Base-by-base conservation (phyloP, 2,329 filamentous ascomycete genomes). In the Colletotrichum noveboracense region DNA sequence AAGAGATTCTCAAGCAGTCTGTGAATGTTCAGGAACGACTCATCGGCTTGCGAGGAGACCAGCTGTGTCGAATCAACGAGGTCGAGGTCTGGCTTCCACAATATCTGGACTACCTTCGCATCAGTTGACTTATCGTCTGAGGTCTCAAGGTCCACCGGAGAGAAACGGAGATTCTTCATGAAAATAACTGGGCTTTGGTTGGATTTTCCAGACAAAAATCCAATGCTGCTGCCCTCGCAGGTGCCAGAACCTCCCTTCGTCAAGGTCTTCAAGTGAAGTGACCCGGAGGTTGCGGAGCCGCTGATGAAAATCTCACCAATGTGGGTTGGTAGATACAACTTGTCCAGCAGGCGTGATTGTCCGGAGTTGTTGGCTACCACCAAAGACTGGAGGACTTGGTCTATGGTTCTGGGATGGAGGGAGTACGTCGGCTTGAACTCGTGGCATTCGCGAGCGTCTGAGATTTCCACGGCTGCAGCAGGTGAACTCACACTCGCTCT, bases 371-470 rank as follows among this genome's bases (percentile, higher is more conserved):
- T 55, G 7, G 72, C 72, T 7, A 75, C 58, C 1, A 71, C 28
- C 26, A 75, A 30, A 1, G 69, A 66, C 16, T 75, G 72, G 3
- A 75, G 43, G 5, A 61, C 52, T 26, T 71, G 72, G 24, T 75
- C 72, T 7, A 75, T 62, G 4, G 56, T 62, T 7, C 8, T 55
- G 1, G 72, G 52, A 7, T 75, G 68, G 3, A 75, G n/a, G 2
- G 34, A 2, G 9, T 75, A 71, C 1, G 16, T 32, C 5, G 21
- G 1, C 5, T 16, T 7, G 4, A 30, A n/a, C 28, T 13, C 36
- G 1, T 66, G 5, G 18, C 10, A 16, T 2, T 55, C 56, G 3
- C 26, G 24, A 5, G 55, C 43, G 18, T 70, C 56, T 0, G 43
- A 58, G 0, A 74, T n/a, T 3, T 65, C 56, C 16, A 18, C 32